Evolutionary conservation across 2,329 filamentous ascomycete genomes (phyloP), one percentile per base, ranked within the genome.

Genomic region (Pseudogymnoascus sp.): DNA sequence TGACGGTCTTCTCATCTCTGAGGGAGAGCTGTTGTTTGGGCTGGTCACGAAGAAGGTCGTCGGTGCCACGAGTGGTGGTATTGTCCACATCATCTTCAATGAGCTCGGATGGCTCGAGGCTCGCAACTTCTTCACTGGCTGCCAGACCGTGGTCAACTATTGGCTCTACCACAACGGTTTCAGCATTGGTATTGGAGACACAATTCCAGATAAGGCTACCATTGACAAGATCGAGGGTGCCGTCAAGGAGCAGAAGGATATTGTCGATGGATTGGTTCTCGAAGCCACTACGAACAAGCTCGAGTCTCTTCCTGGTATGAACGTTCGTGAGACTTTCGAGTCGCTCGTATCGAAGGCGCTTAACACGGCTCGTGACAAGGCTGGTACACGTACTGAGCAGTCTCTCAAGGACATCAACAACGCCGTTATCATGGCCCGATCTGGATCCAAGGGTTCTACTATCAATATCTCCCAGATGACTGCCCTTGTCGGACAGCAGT

Each of bases 401-500:
- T 92, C 90, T 81, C 79, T 99, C 75, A 97, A 96, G 79, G 91
- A 97, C 77, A 82, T 90, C 71, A 99, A 99, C 82, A 97, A 97
- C 72, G 93, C 93, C 60, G 91, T 96, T 62, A 91, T 92, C 73
- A 99, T 97, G 90, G 92, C 96, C 65, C 87, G 88, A 62, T 97
- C 95, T 64, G 95, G 95, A 72, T 99, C 96, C 69, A 99, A 99
- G 81, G 95, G 95, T 75, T 97, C 95, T 2, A 93, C 91, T 11
- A 97, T 99, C 82, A 99, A 99, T 76, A 97, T 99, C 71, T 97
- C 96, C 15, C 95, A 99, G 77, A 99, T 99, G 95, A 96, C 93
- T 66, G 95, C 95, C 26, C 85, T 97, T 67, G 96, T 99, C 65
- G 95, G 96, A 68, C 95, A 99, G 75, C 96, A 99, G 75, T 96